These are phyloP conservation scores for Botrytis aclada DNA, from an alignment of 2,329 filamentous ascomycete genomes.

Conservation along the genomic window DNA sequence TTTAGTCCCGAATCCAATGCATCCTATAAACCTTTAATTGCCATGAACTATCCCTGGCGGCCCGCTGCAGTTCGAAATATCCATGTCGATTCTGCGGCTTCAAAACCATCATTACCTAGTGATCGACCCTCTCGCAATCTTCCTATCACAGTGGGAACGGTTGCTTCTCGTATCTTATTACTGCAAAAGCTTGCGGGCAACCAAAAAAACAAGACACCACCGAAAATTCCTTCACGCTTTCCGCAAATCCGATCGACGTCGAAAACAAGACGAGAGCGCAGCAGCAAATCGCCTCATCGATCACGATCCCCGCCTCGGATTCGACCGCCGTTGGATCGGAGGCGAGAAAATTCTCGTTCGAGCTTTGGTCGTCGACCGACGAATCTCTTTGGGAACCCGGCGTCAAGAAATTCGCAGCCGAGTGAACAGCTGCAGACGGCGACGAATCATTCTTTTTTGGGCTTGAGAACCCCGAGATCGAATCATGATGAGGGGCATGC, in stretches of 20 bases:
- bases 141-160: conserved; percentile 37
- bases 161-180: conserved; percentile 38
- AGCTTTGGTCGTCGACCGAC: conserved; percentile 37
- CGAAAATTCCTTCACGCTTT: conserved; percentile 23
- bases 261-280: background rate
- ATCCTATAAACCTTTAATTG: conserved; percentile 8
- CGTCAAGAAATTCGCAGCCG: conserved; percentile 30
- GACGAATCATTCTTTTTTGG: conserved; percentile 35
- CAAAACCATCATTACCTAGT: background rate
- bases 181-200: conserved; percentile 34
- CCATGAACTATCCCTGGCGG: conserved; percentile 30
- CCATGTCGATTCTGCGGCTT: background rate
- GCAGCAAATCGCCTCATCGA: background rate
- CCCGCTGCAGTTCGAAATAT: conserved; percentile 21
- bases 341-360: conserved; percentile 30
- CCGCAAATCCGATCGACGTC: conserved; percentile 20
- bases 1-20: background rate
- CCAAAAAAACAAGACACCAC: background rate
- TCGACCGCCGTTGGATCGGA: conserved; percentile 30
- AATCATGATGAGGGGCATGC: conserved; percentile 33
- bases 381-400: conserved; percentile 30
- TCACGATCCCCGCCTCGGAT: conserved; percentile 9
- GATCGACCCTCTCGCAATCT: background rate
- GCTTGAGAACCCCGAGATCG: conserved; percentile 29
- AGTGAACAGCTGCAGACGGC: conserved; percentile 33